Conservation (phyloP, 768 basidiomycete genomes). For the Rhodosporidiobolus odoratus region DNA sequence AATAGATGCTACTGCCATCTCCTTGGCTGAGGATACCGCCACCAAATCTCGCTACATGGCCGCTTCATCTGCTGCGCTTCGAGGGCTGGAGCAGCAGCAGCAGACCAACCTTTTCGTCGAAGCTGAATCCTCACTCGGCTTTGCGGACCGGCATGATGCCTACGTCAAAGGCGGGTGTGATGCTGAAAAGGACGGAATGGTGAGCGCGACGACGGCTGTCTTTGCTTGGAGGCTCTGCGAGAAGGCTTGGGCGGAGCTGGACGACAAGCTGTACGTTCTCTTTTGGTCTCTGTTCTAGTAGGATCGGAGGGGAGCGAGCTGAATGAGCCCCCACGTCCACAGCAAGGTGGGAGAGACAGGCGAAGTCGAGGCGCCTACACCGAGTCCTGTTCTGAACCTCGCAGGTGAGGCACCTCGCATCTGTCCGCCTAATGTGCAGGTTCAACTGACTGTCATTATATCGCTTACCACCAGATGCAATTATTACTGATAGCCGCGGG, state of each 20-base stretch:
- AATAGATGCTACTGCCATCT: neutral
- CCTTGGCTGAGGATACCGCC: constrained; percentile 12
- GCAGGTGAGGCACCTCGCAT: constrained; percentile 12
- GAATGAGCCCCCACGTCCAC: neutral
- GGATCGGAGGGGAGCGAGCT: neutral
- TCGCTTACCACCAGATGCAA: neutral
- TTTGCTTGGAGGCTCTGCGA: constrained; percentile 10
- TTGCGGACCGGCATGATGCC: constrained; percentile 5
- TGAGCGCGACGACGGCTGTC: constrained; percentile 10
- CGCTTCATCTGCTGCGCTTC: neutral
- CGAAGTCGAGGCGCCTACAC: constrained; percentile 6
- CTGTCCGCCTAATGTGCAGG: neutral
- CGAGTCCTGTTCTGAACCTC: constrained; percentile 11
- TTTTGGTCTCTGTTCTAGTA: neutral
- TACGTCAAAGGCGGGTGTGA: constrained; percentile 1
- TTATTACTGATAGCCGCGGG: constrained; percentile 18
- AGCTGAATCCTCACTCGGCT: constrained; percentile 5
- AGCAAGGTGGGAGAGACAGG: too few relatives aligned
- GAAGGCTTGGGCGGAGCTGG: constrained; percentile 7
- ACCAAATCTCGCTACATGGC: neutral
- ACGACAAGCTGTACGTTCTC: constrained; percentile 14
- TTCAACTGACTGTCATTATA: neutral
- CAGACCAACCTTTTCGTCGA: neutral
- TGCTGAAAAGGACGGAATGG: constrained; percentile 2
- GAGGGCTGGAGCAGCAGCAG: neutral